phyloP scores from a whole-genome alignment of 805 yeast genomes.

The Soucietia sequanensis region DNA sequence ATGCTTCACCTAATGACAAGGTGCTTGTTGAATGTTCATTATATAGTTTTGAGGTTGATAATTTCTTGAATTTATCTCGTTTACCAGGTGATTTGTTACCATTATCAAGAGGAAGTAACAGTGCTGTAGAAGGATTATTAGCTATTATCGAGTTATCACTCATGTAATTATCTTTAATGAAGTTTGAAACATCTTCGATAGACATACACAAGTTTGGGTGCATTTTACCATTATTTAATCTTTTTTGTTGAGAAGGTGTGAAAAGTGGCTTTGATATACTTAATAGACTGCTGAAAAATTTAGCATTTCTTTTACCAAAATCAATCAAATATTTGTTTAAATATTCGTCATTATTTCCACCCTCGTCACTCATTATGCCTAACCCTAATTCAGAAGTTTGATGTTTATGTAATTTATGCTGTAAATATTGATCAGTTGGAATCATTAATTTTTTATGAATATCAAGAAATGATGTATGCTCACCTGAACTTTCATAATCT shows the following conservation, averaged over 20 bases:
- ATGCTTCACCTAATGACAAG: conserved; percentile 7
- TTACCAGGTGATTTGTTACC: conserved; percentile 1
- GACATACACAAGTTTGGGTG: conserved; percentile 25
- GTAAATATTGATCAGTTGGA: conserved; percentile 36
- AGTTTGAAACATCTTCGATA: conserved; percentile 26
- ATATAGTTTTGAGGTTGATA: conserved; percentile 6
- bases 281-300: conserved; percentile 18
- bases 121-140: not conserved
- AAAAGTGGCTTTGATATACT: conserved; percentile 22
- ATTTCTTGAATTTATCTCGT: not conserved
- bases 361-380: conserved; percentile 14
- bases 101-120: not conserved
- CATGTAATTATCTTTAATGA: conserved; percentile 18
- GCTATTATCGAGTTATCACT: conserved; percentile 1
- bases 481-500: conserved; percentile 17
- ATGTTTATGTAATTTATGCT: conserved; percentile 16
- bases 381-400: conserved; percentile 16
- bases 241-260: conserved; percentile 22
- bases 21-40: conserved; percentile 12
- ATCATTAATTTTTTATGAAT: conserved; percentile 28
- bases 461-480: conserved; percentile 21
- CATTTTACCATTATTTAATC: conserved; percentile 16
- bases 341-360: conserved; percentile 9
- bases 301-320: conserved; percentile 15
- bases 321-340: conserved; percentile 15